Evolutionary conservation across 2,329 filamentous ascomycete species (phyloP).

Genomic region (Ceratocystis lukuohia): DNA sequence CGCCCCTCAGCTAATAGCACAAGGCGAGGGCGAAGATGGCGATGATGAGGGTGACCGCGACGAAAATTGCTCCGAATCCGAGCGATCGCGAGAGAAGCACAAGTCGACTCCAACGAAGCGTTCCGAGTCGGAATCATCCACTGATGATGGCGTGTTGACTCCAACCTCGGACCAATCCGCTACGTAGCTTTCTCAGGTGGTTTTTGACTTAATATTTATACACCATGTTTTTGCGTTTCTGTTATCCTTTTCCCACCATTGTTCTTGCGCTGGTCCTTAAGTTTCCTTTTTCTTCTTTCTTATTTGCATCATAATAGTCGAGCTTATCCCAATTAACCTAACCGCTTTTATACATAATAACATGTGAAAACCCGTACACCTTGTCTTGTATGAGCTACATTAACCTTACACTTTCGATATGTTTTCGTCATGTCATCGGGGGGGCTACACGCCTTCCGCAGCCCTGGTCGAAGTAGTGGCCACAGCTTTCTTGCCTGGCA

Average conservation of each 20-base stretch:
- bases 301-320: background rate
- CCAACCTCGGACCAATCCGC: background rate
- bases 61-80: background rate
- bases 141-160: background rate
- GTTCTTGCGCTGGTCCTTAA: background rate
- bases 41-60: slow-evolving; percentile 10
- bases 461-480: slow-evolving; percentile 2
- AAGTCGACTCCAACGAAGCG: background rate
- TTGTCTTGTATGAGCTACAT: background rate
- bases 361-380: no score
- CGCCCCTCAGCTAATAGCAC: background rate
- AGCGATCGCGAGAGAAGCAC: slow-evolving; percentile 1
- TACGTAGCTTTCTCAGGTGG: background rate
- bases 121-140: background rate
- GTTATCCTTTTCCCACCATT: background rate
- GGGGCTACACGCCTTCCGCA: background rate
- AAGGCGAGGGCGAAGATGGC: slow-evolving; percentile 9
- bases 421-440: background rate
- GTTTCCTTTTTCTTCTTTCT: background rate
- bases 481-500: slow-evolving; percentile 7
- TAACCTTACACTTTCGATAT: background rate
- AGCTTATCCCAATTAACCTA: background rate
- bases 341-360: background rate
- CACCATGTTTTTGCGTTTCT: background rate
- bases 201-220: background rate